Conservation (phyloP, 1,284 basidiomycete species). For the Microbotryum scabiosae region DNA sequence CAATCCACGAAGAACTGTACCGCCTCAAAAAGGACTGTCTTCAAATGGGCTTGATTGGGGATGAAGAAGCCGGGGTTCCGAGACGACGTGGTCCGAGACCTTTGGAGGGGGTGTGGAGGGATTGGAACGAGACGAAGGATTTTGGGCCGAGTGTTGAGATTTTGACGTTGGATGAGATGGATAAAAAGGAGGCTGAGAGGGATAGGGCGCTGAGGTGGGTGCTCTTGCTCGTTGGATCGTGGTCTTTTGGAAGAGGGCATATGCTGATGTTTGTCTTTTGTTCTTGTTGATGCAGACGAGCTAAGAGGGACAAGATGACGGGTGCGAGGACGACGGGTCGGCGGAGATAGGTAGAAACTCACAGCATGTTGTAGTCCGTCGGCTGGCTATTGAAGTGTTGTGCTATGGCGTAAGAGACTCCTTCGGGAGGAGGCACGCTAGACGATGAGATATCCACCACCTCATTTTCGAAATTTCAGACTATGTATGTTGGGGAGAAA, state of each 20-base stretch:
- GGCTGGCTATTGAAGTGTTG: too few relatives aligned
- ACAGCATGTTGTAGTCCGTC: too few relatives aligned
- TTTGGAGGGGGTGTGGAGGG: constrained; percentile 85
- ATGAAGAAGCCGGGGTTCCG: constrained; percentile 42
- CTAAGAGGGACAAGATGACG: constrained; percentile 15
- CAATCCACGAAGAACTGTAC: constrained; percentile 86
- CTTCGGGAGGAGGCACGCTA: too few relatives aligned
- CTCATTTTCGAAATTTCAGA: too few relatives aligned
- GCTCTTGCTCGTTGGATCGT: not conserved
- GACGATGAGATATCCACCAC: too few relatives aligned
- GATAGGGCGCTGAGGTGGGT: constrained; percentile 60
- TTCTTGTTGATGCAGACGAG: constrained; percentile 2
- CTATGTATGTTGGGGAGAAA: too few relatives aligned
- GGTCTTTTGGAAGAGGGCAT: too few relatives aligned
- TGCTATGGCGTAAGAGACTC: too few relatives aligned
- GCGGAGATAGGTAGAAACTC: constrained; percentile 4
- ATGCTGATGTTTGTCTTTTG: not conserved
- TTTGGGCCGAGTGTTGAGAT: constrained; percentile 84
- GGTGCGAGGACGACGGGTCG: constrained; percentile 7
- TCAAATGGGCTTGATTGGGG: constrained; percentile 78
- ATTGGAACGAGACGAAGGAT: constrained; percentile 86
- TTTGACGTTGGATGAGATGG: constrained; percentile 80
- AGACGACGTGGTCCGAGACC: constrained; percentile 51
- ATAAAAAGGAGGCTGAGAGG: constrained; percentile 69
- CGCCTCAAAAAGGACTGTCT: constrained; percentile 91